Conservation (phyloP, 1,139 yeast genomes). For the Blastobotrys illinoisensis region DNA sequence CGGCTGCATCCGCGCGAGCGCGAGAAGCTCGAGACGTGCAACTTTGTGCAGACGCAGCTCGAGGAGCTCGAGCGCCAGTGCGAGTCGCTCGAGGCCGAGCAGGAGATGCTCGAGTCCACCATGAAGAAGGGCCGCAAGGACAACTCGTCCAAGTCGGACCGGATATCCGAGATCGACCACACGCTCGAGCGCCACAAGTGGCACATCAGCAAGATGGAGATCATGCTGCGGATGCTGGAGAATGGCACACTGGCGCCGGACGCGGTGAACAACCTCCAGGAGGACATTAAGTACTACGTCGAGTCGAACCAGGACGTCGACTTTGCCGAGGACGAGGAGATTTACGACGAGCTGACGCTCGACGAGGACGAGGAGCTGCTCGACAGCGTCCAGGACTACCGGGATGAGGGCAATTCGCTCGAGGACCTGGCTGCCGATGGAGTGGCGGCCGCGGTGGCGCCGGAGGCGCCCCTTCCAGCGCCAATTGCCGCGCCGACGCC, state of each 20-base stretch:
- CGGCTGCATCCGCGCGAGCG: slow-evolving; percentile 72
- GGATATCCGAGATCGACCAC: slow-evolving; percentile 59
- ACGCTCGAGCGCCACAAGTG: slow-evolving; percentile 68
- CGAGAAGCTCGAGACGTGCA: slow-evolving; percentile 70
- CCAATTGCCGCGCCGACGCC: not conserved
- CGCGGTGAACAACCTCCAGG: slow-evolving; percentile 71
- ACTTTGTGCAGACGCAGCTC: slow-evolving; percentile 65
- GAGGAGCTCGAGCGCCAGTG: slow-evolving; percentile 82
- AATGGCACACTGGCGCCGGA: slow-evolving; percentile 83
- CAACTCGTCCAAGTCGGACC: slow-evolving; percentile 42
- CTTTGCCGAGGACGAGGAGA: slow-evolving; percentile 90
- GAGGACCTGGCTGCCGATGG: slow-evolving; percentile 36
- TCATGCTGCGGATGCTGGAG: slow-evolving; percentile 68
- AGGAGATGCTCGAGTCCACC: slow-evolving; percentile 52
- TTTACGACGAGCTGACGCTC: slow-evolving; percentile 81
- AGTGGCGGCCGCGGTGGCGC: not conserved
- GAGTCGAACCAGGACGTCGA: slow-evolving; percentile 96
- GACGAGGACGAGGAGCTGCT: slow-evolving; percentile 58
- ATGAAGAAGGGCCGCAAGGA: slow-evolving; percentile 57
- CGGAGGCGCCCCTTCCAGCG: not conserved
- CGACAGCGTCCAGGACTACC: slow-evolving; percentile 44
- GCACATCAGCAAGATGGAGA: slow-evolving; percentile 76
- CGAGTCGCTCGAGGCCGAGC: slow-evolving; percentile 73
- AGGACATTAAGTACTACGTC: slow-evolving; percentile 89
- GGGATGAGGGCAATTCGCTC: slow-evolving; percentile 32